Evolutionary conservation across 2,329 filamentous ascomycete genomes (phyloP).

Genomic region (Knoxdaviesia capensis): DNA sequence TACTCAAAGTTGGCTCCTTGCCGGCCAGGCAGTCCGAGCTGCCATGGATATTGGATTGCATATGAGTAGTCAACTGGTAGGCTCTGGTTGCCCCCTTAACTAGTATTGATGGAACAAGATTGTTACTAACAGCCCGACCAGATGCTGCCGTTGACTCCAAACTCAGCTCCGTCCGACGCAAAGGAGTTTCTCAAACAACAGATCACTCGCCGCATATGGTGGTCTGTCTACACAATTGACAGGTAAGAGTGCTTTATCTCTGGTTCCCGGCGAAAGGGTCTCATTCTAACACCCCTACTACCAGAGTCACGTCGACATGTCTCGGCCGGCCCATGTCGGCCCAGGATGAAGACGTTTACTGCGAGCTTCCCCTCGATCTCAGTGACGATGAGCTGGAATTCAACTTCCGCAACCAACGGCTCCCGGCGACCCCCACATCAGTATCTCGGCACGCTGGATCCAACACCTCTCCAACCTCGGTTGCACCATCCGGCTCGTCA

Average conservation of each 20-base stretch:
- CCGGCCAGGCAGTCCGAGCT: conserved; percentile 10
- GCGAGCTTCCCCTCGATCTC: conserved; percentile 9
- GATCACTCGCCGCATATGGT: conserved; percentile 11
- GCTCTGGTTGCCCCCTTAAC: no score
- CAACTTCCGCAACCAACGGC: conserved; percentile 1
- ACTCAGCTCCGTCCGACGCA: neutral
- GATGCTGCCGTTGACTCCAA: no score
- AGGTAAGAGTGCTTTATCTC: conserved; percentile 5
- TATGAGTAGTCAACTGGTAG: conserved; percentile 4
- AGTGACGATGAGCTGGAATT: conserved; percentile 9
- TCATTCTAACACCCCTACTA: neutral
- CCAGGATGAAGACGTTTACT: conserved; percentile 11
- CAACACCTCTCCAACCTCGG: neutral
- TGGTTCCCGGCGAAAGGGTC: neutral
- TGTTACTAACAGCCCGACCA: no score
- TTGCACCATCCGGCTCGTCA: no score
- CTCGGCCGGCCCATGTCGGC: conserved; percentile 10
- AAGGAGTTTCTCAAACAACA: conserved; percentile 5
- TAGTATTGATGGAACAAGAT: no score
- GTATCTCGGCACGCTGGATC: no score
- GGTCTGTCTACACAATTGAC: conserved; percentile 11
- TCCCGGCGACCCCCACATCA: no score
- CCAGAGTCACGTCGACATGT: conserved; percentile 10
- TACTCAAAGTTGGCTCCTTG: conserved; percentile 10
- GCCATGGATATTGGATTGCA: conserved; percentile 12